These are phyloP conservation scores for Cryptosporidium ubiquitum DNA, from an alignment of 169 alveolate species.

Conservation along the genomic window DNA sequence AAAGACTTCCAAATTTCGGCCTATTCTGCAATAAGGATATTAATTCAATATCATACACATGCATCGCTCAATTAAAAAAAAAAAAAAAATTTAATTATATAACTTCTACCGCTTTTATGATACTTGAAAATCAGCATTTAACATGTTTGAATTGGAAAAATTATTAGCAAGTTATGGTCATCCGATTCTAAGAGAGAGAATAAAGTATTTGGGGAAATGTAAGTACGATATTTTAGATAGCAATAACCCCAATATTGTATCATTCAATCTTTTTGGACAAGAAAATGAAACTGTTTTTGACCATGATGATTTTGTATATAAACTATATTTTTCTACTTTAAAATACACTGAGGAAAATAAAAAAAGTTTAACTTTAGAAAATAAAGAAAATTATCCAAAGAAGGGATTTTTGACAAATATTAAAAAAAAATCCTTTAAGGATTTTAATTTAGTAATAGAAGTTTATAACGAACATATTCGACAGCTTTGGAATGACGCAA, in stretches of 20 bases:
- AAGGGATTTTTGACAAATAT: background rate
- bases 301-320: conserved; percentile 25
- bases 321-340: conserved; percentile 3
- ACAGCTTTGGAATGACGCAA: conserved; percentile 69
- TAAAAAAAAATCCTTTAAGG: too few species aligned
- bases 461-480: conserved; percentile 8
- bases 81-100: background rate
- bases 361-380: background rate
- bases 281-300: conserved; percentile 36
- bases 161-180: conserved; percentile 15
- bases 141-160: conserved; percentile 36
- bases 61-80: background rate
- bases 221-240: background rate
- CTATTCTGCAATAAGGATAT: background rate
- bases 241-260: background rate
- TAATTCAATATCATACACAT: conserved; percentile 44
- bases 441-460: conserved; percentile 9
- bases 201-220: background rate
- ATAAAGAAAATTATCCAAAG: background rate
- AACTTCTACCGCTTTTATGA: background rate
- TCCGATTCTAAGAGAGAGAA: conserved; percentile 36
- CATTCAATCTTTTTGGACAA: conserved; percentile 3
- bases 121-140: conserved; percentile 1
- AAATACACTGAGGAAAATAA: background rate
- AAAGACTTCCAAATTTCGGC: background rate